Conservation (phyloP, 805 yeast species). For the Candida anglica region DNA sequence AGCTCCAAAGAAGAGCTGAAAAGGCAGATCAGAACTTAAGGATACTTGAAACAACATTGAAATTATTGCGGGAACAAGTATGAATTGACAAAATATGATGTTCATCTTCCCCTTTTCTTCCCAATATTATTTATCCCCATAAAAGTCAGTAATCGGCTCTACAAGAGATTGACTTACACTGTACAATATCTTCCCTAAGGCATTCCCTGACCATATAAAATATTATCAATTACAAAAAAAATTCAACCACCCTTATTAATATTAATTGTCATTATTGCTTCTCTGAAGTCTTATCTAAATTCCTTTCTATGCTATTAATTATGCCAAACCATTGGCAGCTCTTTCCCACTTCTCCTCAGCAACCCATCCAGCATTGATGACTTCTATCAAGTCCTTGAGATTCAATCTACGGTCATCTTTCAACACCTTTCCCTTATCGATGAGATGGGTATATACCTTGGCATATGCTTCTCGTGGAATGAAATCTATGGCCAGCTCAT, state of each 20-base stretch:
- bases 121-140: no score
- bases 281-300: no score
- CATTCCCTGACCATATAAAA: no score
- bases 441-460: constrained; percentile 63
- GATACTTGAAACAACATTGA: constrained; percentile 57
- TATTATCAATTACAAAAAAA: no score
- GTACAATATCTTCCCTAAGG: no score
- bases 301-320: no score
- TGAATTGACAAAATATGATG: no score
- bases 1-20: constrained; percentile 50
- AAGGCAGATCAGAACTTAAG: constrained; percentile 67
- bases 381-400: constrained; percentile 63
- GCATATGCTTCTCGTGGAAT: constrained; percentile 50
- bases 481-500: constrained; percentile 20
- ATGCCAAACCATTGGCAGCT: constrained; percentile 38
- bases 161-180: no score
- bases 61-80: constrained; percentile 9
- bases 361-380: constrained; percentile 83
- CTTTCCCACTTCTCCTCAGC: constrained; percentile 72
- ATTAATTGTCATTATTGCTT: no score
- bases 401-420: constrained; percentile 60
- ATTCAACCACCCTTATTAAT: no score
- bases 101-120: no score
- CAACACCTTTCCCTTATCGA: constrained; percentile 65
- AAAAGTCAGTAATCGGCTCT: no score